Conservation (phyloP, 305 asterid genomes). For the Fraxinus platypoda region DNA sequence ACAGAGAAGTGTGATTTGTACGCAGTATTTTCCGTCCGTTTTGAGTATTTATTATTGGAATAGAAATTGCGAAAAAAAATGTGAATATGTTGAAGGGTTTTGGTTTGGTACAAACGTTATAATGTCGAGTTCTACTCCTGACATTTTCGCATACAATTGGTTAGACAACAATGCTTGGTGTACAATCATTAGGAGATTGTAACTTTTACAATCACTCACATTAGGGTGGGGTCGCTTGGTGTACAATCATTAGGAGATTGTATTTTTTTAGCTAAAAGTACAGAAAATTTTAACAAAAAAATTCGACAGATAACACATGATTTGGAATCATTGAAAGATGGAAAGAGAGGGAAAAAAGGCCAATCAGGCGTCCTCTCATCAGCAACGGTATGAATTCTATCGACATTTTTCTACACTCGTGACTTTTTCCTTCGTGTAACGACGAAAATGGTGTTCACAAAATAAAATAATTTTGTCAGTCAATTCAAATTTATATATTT, state of each 20-base stretch:
- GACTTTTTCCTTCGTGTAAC: background rate
- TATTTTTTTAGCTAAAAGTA: background rate
- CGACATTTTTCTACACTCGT: background rate
- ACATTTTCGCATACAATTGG: background rate
- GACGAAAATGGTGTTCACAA: background rate
- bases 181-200: too few relatives aligned
- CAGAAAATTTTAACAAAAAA: background rate
- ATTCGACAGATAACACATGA: background rate
- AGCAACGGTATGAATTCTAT: background rate
- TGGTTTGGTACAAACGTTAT: background rate
- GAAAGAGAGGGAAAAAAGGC: background rate
- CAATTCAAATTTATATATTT: too few relatives aligned
- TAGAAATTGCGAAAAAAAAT: background rate
- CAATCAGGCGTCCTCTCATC: background rate
- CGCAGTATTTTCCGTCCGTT: background rate
- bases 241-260: too few relatives aligned
- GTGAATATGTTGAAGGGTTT: background rate
- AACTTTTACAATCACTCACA: too few relatives aligned
- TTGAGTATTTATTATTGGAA: background rate
- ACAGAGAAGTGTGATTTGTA: slow-evolving; percentile 2
- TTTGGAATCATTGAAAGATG: background rate
- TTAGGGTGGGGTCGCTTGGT: too few relatives aligned
- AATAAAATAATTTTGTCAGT: too few relatives aligned
- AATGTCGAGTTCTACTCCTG: background rate
- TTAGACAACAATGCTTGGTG: too few relatives aligned